Percentiles rank a stretch among this genome's conserved stretches.
Evolutionary conservation across 768 basidiomycete genomes (phyloP).

Genomic region (Boletales sp.): DNA sequence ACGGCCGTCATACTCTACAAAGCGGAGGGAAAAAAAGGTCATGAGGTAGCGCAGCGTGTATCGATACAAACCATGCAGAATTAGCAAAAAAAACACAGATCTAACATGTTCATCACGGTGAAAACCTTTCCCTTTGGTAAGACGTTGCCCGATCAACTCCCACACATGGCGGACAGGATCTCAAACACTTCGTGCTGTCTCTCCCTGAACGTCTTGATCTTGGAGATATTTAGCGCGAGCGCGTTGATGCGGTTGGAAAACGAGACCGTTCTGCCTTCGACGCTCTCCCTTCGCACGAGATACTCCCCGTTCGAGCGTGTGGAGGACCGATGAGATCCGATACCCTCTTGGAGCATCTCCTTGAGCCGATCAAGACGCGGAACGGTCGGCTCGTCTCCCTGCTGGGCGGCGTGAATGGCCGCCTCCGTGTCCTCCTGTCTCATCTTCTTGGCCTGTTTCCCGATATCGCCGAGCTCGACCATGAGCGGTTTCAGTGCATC

Average conservation of each 20-base stretch:
- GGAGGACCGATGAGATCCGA: constrained; percentile 36
- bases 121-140: too few relatives aligned
- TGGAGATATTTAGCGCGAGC: constrained; percentile 67
- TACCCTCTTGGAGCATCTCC: constrained; percentile 55
- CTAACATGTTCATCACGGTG: too few relatives aligned
- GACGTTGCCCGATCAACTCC: constrained; percentile 1
- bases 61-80: too few relatives aligned
- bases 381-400: constrained; percentile 32
- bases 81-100: too few relatives aligned
- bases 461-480: constrained; percentile 56
- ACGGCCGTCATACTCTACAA: too few relatives aligned
- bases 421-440: constrained; percentile 50
- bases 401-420: constrained; percentile 41
- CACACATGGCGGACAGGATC: constrained; percentile 35
- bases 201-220: constrained; percentile 67
- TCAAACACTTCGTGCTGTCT: constrained; percentile 68
- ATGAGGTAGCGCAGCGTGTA: too few relatives aligned
- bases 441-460: constrained; percentile 45
- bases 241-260: constrained; percentile 78
- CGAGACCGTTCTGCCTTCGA: constrained; percentile 61
- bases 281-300: constrained; percentile 41
- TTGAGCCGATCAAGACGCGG: constrained; percentile 59
- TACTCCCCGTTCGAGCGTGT: constrained; percentile 13
- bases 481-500: constrained; percentile 64
- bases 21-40: too few relatives aligned